Evolutionary conservation across 2,329 filamentous ascomycete species (phyloP).

Genomic region (Trichoderma sp.): DNA sequence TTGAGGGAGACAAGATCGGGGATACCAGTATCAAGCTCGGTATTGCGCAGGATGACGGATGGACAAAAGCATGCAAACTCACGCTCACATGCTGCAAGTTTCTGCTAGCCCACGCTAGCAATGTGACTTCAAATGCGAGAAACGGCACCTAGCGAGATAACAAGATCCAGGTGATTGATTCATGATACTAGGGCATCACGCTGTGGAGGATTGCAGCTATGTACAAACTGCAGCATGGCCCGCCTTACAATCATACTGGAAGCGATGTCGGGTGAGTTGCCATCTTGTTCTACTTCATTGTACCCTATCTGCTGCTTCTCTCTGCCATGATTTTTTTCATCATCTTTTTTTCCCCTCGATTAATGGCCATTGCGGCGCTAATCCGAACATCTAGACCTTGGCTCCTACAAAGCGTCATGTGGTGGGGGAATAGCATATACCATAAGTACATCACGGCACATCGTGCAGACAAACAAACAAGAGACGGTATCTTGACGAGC

Average conservation of each 20-base stretch:
- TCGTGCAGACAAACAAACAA: not conserved
- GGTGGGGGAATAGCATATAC: not conserved
- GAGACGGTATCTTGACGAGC: not conserved
- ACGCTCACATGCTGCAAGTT: constrained; percentile 98
- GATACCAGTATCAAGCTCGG: constrained; percentile 87
- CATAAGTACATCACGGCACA: not conserved
- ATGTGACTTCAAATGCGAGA: constrained; percentile 49
- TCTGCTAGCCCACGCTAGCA: constrained; percentile 87
- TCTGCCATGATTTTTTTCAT: not conserved
- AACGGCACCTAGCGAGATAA: constrained; percentile 17
- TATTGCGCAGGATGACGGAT: constrained; percentile 87
- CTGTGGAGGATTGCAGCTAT: not conserved
- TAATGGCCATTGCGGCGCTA: not conserved
- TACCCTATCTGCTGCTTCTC: not conserved
- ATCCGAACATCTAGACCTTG: not conserved
- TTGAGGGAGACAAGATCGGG: constrained; percentile 81
- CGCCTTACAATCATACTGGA: no score
- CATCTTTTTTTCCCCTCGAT: no score
- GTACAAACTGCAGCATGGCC: not conserved
- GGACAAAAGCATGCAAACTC: constrained; percentile 97
- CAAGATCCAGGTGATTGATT: not conserved
- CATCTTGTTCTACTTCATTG: not conserved
- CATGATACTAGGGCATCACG: not conserved
- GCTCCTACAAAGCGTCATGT: not conserved
- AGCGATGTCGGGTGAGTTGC: not conserved